A percentile compares a stretch with the other conserved stretches of the same genome.
Conservation (phyloP, 176 grass and related monocot species). For the Aegilops sharonensis region DNA sequence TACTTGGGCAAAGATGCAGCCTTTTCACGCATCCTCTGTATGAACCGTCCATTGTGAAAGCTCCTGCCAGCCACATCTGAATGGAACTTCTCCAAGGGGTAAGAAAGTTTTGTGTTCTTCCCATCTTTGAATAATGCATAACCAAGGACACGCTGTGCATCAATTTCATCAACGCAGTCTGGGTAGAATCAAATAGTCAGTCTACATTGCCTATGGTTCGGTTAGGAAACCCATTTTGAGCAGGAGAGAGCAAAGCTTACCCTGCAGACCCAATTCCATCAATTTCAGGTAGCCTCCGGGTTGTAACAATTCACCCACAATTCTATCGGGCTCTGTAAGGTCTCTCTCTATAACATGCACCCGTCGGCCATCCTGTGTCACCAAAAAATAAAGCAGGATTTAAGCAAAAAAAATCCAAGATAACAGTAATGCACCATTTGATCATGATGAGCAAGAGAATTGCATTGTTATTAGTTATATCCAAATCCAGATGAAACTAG, state of each 20-base stretch:
- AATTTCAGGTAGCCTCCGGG: constrained; percentile 94
- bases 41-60: constrained; percentile 96
- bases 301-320: constrained; percentile 94
- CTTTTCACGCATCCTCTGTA: constrained; percentile 94
- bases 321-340: constrained; percentile 89
- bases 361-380: constrained; percentile 68
- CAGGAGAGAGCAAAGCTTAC: constrained; percentile 33
- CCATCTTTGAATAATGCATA: constrained; percentile 96
- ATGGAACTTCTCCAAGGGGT: constrained; percentile 90
- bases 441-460: neutral
- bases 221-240: neutral
- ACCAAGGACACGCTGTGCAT: constrained; percentile 87
- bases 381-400: constrained; percentile 31
- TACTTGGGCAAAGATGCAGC: constrained; percentile 82
- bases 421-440: neutral
- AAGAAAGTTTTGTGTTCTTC: constrained; percentile 71
- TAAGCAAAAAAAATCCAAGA: neutral
- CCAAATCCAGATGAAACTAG: neutral
- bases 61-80: constrained; percentile 92
- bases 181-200: constrained; percentile 21
- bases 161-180: constrained; percentile 97
- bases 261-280: constrained; percentile 80
- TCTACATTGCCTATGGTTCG: neutral
- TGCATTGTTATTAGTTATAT: neutral
- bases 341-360: constrained; percentile 99